These are phyloP conservation scores for Jasminum sambac DNA, from an alignment of 257 asterid genomes.

Conservation along the genomic window DNA sequence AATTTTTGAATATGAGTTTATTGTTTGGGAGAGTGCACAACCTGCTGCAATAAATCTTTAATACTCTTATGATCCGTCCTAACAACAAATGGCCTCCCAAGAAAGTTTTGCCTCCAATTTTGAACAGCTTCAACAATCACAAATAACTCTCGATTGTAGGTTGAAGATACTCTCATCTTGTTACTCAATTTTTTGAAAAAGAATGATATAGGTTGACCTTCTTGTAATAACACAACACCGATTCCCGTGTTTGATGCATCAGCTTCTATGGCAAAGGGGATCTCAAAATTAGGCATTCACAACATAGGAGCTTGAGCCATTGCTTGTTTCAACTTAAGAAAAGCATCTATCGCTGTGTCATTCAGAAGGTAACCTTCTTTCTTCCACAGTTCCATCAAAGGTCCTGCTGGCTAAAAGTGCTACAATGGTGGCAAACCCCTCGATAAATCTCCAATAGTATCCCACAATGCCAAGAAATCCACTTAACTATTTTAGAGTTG, in stretches of 20 bases:
- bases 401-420: not conserved
- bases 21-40: not conserved
- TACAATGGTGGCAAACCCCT: not conserved
- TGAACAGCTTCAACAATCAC: not conserved
- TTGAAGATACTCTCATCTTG: too few species aligned
- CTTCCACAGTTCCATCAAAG: too few species aligned
- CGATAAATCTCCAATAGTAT: not conserved
- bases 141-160: conserved; percentile 6
- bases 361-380: too few species aligned
- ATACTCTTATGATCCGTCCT: conserved; percentile 12
- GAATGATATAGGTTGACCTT: too few species aligned
- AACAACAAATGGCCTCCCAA: not conserved
- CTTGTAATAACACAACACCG: too few species aligned
- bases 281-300: too few species aligned
- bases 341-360: too few species aligned
- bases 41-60: not conserved
- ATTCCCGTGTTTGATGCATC: too few species aligned
- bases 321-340: too few species aligned
- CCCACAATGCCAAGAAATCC: not conserved
- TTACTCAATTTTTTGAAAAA: too few species aligned
- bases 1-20: conserved; percentile 14
- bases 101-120: conserved; percentile 9
- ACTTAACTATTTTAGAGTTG: not conserved
- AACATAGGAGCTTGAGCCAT: too few species aligned
- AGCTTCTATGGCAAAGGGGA: too few species aligned